Base-by-base conservation (phyloP, 768 basidiomycete species). In the Boletus speciosus region DNA sequence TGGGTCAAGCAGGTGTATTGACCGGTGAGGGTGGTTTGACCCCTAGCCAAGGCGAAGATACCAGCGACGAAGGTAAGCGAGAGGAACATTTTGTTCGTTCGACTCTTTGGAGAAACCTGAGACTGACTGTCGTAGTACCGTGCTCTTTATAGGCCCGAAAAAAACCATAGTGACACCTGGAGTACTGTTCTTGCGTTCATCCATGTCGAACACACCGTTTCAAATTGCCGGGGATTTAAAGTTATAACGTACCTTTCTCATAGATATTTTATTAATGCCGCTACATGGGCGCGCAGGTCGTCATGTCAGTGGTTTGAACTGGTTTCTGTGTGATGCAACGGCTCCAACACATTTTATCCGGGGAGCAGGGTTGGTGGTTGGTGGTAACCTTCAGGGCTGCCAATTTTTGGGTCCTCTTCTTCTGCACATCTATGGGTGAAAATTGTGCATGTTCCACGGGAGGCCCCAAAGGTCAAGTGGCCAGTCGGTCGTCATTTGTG, bases 1-100 rank as follows among this genome's bases (percentile, higher is more conserved):
- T 76, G 77, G 1, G 78, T 66, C 40, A 67, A 56, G 61, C 81
- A 82, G 55, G 73, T 67, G 38, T 62, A 77, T 51, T 70, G 72
- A 3, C 81, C 81, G 6, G 71, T 67, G 48, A 82, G 71, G 34
- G 47, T 53, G 16, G 47, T 53, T 49, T 48, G 40, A 15, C 37
- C 43, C 36, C 19, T 57, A 35, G 51, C 43, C 31, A 57, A 46
- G 40, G 49, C 51, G 42, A 54, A 43, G 49, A 61, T 44, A 38
- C 42, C 15, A n/a, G 46, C n/a, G 37, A 43, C 42, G 37, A 61
- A 54, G 19, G 56, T 47, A 12, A 61, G 49, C 6, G 60, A 52
- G 43, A 61, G 52, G 35, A 51, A 49, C 60, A 61, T 61, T 29
- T 37, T 52, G 34, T 44, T 40, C 25, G 44, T 45, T 52, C 19